These are phyloP conservation scores for Alnus glutinosa DNA, from an alignment of 306 rosid genomes.

Conservation along the genomic window DNA sequence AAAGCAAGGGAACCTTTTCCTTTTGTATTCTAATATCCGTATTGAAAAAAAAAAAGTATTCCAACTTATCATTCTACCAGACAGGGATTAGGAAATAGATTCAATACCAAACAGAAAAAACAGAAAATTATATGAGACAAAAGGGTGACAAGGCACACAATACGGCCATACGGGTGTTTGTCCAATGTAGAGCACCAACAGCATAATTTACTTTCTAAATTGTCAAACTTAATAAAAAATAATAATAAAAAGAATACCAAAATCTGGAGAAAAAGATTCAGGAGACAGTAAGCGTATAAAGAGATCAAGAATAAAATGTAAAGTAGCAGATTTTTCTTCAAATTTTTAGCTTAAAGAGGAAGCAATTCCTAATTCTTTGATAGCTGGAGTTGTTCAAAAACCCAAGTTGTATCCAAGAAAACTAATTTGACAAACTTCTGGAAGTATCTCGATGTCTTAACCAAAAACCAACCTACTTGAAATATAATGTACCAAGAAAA, in stretches of 20 bases:
- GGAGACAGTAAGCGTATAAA: background rate
- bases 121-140: slow-evolving; percentile 2
- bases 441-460: slow-evolving; percentile 32
- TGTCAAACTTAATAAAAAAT: background rate
- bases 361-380: slow-evolving; percentile 23
- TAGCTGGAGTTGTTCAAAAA: slow-evolving; percentile 48
- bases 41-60: slow-evolving; percentile 1
- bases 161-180: background rate
- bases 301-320: background rate
- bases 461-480: slow-evolving; percentile 25
- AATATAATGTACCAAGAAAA: slow-evolving; percentile 24
- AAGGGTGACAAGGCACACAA: background rate
- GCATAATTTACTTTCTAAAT: background rate
- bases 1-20: slow-evolving; percentile 7
- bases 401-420: slow-evolving; percentile 17
- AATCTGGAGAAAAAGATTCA: background rate
- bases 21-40: background rate
- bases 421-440: slow-evolving; percentile 10
- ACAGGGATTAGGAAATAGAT: slow-evolving; percentile 12
- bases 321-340: background rate
- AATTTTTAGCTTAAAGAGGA: slow-evolving; percentile 14
- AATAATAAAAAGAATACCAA: background rate
- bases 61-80: background rate
- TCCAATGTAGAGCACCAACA: background rate
- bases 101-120: slow-evolving; percentile 15